phyloP scores from a whole-genome alignment of 768 basidiomycete species.

The Daedaleopsis nitida region DNA sequence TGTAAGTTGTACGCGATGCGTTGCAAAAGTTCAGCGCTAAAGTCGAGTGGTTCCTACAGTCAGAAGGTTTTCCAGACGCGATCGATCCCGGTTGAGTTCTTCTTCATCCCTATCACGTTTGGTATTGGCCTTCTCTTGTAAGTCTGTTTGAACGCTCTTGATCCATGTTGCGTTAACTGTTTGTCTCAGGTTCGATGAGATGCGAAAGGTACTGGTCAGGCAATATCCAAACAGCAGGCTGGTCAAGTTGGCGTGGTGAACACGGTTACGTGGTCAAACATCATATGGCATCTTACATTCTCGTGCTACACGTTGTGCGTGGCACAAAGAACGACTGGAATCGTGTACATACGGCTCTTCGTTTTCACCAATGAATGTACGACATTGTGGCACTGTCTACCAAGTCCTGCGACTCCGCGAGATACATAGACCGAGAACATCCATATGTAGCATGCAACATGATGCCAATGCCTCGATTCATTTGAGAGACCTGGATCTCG shows the following conservation, averaged over 20 bases:
- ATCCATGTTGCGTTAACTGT: neutral
- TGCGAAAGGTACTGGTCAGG: slow-evolving; percentile 25
- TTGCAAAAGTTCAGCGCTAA: neutral
- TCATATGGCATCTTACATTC: too few relatives aligned
- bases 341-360: too few relatives aligned
- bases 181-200: slow-evolving; percentile 24
- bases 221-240: slow-evolving; percentile 20
- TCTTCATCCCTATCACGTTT: slow-evolving; percentile 55
- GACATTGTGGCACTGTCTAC: too few relatives aligned
- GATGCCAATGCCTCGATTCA: too few relatives aligned
- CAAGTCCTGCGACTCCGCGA: too few relatives aligned
- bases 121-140: slow-evolving; percentile 30
- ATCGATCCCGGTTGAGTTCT: slow-evolving; percentile 44
- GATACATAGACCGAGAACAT: too few relatives aligned
- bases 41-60: slow-evolving; percentile 1
- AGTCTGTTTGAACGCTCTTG: slow-evolving; percentile 25
- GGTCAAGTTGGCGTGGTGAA: slow-evolving; percentile 21
- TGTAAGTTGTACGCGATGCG: slow-evolving; percentile 17
- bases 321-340: too few relatives aligned
- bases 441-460: too few relatives aligned
- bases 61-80: slow-evolving; percentile 54
- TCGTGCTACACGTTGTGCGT: too few relatives aligned
- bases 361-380: too few relatives aligned
- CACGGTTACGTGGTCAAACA: neutral
- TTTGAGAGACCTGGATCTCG: neutral